These are phyloP conservation scores for Sordariomycetes sp. DNA, from an alignment of 2,329 filamentous ascomycete genomes.

Conservation along the genomic window DNA sequence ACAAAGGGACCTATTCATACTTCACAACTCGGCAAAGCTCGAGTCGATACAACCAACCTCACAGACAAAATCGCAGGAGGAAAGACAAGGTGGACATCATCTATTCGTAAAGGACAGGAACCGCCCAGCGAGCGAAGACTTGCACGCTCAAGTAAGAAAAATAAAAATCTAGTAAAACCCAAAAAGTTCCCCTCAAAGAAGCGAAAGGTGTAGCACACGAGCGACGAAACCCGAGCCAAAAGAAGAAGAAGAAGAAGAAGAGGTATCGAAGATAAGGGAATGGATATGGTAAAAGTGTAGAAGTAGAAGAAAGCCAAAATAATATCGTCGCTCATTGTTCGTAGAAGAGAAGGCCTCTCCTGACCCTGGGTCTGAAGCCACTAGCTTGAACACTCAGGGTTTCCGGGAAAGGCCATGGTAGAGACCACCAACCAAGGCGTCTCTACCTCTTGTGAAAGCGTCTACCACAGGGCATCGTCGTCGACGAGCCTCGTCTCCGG, in stretches of 20 bases:
- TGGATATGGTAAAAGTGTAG: background rate
- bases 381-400: no score
- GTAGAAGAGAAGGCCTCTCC: background rate
- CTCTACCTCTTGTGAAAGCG: background rate
- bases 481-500: slow-evolving; percentile 7
- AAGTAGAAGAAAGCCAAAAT: slow-evolving; percentile 2
- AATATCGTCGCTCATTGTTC: background rate
- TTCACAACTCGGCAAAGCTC: background rate
- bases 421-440: no score
- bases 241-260: background rate
- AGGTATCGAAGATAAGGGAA: background rate
- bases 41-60: background rate
- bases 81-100: background rate
- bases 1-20: no score
- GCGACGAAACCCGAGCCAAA: background rate
- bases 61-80: background rate
- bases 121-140: background rate
- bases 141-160: background rate
- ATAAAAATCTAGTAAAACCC: background rate
- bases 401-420: no score
- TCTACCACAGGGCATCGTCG: slow-evolving; percentile 8
- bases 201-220: background rate
- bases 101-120: slow-evolving; percentile 4
- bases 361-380: no score
- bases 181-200: background rate